A percentile compares a stretch with the other conserved stretches of the same genome.
phyloP scores from a whole-genome alignment of 176 grass and related monocot species.

The Neostapfia colusana region DNA sequence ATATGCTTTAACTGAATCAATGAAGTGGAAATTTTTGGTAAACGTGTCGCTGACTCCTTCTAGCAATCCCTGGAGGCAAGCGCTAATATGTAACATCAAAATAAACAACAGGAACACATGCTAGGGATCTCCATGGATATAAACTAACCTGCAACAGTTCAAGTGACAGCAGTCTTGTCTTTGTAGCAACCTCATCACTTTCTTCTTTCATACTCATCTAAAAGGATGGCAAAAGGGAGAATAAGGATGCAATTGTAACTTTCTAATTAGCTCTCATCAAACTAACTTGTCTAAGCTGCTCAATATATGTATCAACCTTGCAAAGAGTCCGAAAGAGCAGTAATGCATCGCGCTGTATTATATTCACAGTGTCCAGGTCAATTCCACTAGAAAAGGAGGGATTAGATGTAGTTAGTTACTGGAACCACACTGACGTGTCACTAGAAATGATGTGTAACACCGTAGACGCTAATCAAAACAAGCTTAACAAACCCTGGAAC shows the following conservation, averaged over 20 bases:
- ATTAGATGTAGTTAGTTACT: conserved; percentile 26
- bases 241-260: conserved; percentile 13
- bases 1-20: conserved; percentile 99
- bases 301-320: conserved; percentile 62
- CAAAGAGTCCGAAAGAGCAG: conserved; percentile 95
- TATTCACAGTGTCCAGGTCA: conserved; percentile 82
- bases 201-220: conserved; percentile 99
- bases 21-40: conserved; percentile 99
- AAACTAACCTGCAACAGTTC: conserved; percentile 88
- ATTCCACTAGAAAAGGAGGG: conserved; percentile 61
- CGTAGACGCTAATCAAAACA: conserved; percentile 29
- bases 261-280: conserved; percentile 30
- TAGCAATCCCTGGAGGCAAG: conserved; percentile 74
- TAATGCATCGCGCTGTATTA: conserved; percentile 87
- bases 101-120: conserved; percentile 38
- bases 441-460: conserved; percentile 24
- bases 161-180: conserved; percentile 94
- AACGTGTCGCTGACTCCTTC: conserved; percentile 89
- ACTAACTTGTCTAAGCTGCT: conserved; percentile 32
- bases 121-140: conserved; percentile 24
- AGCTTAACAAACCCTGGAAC: conserved; percentile 59
- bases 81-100: conserved; percentile 34
- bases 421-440: background rate
- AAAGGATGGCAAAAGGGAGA: conserved; percentile 20
- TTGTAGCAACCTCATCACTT: conserved; percentile 87